Base-by-base conservation (phyloP, 805 yeast genomes). In the Metschnikowia amazonensis region DNA sequence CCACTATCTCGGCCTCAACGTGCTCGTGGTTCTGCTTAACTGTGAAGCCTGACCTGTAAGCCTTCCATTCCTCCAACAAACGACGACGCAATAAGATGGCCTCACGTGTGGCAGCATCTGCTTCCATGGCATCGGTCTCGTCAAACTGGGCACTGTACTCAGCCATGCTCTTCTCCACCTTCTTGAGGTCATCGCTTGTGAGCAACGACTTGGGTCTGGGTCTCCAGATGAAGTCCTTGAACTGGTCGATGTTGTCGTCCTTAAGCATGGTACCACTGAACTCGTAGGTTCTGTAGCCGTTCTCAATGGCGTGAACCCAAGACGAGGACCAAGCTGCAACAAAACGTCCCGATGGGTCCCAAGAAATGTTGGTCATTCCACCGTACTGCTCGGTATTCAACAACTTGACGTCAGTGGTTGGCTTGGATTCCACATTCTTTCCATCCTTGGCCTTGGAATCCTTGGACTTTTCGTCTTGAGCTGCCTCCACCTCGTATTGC, bases 341-440 rank as follows among this genome's bases (percentile, higher is more conserved):
- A 65, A 76, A 89, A 69, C 98, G 80, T 57, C 99, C 99, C 42
- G 96, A 84, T 47, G 96, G 92, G 67, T 94, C 99, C 99, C 99
- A 94, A 43, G 82, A 74, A 50, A 89, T 62, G 63, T 85, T 86
- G 42, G 96, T 85, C 69, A 89, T 77, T 51, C 96, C 95, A 45
- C 79, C 75, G 61, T 76, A 86, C 56, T 80, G 82, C 52, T 82
- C 82, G 31, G 77, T 69, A 48, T 77, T 80, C 52, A 92, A 69
- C 57, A 76, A 75, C 62, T 81, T 80, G 50, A 84, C 74, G 29
- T 50, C 54, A 10, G 36, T 33, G 1, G 5, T 10, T 8, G 35
- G 35, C 38, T 35, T 23, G 37, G 37, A 2, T 11, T 35, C 28
- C 51, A 10, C 25, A 11, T 67, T 69, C 53, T 69, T 69, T 31